phyloP scores from a whole-genome alignment of 139 green algal species.

The Desmodesmus armatus region DNA sequence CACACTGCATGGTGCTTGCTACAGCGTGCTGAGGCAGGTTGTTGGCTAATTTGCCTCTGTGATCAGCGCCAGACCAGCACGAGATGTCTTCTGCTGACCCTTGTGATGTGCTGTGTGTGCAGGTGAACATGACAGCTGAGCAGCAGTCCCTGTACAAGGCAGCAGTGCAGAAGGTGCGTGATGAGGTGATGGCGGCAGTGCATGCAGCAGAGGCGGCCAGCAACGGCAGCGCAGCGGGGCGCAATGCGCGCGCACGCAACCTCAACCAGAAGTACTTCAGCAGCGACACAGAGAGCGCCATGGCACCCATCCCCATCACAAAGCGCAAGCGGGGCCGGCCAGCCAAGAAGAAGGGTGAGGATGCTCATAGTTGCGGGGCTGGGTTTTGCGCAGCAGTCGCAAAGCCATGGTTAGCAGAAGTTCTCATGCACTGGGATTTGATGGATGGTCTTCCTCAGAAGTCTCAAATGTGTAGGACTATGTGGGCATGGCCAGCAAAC shows the following conservation, averaged over 20 bases:
- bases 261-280: conserved; percentile 42
- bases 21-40: too few species aligned
- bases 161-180: conserved; percentile 60
- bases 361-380: too few species aligned
- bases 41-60: too few species aligned
- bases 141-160: conserved; percentile 71
- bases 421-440: too few species aligned
- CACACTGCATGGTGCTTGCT: too few species aligned
- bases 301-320: conserved; percentile 7
- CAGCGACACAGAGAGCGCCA: conserved; percentile 2
- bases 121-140: conserved; percentile 70
- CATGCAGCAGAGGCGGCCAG: conserved; percentile 9
- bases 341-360: conserved; percentile 14
- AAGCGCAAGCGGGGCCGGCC: conserved; percentile 35
- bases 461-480: too few species aligned
- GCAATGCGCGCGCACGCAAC: conserved; percentile 29
- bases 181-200: conserved; percentile 49
- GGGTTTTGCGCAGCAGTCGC: too few species aligned
- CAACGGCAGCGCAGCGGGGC: background rate
- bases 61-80: too few species aligned
- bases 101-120: background rate
- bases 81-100: background rate
- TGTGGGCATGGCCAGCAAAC: too few species aligned
- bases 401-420: too few species aligned
- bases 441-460: too few species aligned